Percentiles rank a stretch among this genome's conserved stretches.
Conservation (phyloP, 345 rosid species). For the Iberis pinnata region DNA sequence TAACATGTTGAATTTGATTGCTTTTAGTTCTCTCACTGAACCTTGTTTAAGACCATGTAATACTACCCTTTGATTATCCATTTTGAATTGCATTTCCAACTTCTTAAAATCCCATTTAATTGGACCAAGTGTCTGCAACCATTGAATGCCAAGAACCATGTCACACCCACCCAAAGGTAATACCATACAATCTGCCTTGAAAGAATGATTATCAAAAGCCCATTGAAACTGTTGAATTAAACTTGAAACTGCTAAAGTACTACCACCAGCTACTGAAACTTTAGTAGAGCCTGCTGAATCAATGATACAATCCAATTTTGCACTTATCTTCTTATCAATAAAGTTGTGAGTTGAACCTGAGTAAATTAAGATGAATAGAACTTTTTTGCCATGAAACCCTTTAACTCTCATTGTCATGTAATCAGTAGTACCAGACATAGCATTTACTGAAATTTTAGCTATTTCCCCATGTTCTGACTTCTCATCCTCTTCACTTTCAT, state of each 20-base stretch:
- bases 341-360: neutral
- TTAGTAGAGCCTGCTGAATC: neutral
- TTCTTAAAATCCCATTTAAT: neutral
- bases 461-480: too few species aligned
- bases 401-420: neutral
- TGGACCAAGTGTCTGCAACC: neutral
- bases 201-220: neutral
- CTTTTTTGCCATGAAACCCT: neutral
- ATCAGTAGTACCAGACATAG: neutral
- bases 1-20: too few species aligned
- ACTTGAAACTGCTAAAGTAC: neutral
- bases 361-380: neutral
- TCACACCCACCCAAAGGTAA: neutral
- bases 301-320: neutral
- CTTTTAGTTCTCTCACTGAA: too few species aligned
- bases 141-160: neutral
- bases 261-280: neutral
- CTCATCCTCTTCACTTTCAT: neutral
- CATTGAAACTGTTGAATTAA: neutral
- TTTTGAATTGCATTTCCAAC: too few species aligned
- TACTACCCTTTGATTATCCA: too few species aligned
- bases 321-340: neutral
- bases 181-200: neutral
- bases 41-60: too few species aligned
- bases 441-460: neutral